Evolutionary conservation across 805 yeast genomes (phyloP), one percentile per base, ranked within the genome.

Genomic region (Brettanomyces naardenensis): DNA sequence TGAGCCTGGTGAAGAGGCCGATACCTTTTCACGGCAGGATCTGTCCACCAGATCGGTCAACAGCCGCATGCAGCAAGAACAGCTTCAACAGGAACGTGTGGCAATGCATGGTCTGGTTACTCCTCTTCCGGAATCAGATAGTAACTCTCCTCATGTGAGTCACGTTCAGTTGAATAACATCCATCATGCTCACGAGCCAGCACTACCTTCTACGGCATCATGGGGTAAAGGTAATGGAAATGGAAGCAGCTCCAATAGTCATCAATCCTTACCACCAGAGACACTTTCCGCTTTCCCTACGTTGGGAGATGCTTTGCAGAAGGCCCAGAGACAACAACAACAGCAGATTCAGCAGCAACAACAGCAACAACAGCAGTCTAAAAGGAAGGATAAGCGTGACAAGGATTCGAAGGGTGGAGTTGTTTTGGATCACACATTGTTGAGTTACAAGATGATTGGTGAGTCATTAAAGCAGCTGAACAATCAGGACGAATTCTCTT

Each of bases 1-100:
- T 59, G 98, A 92, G 62, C 98, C 98, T 5, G 98, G 99, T 42
- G 99, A 92, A 66, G 98, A 92, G 60, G 97, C 97, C 2, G 98
- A 92, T 53, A 83, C 95, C 9, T 90, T 85, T 63, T 86, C 95
- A 20, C 78, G 96, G 60, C 88, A 85, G 54, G 94, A 85, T 53
- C 68, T 85, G 52, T 78, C 88, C 4, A 83, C 92, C 3, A 81
- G 84, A 56, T 78, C 77, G 47, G 77, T 78, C 49, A 68, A 75
- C 46, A 76, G 73, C 51, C 53, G 48, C 35, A 55, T 53, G 34
- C 28, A 19, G 17, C 31, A 35, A 17, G 37, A 28, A 6, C 18
- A 19, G 25, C 26, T 11, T 13, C 20, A 20, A 20, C 38, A 23
- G 2, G 61, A 53, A 40, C 52, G 61, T 41, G 47, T 54, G 5